Percentiles rank a stretch among this genome's conserved stretches.
These are phyloP conservation scores for Phanerodontia chrysosporium DNA, from an alignment of 768 basidiomycete genomes.

Conservation along the genomic window DNA sequence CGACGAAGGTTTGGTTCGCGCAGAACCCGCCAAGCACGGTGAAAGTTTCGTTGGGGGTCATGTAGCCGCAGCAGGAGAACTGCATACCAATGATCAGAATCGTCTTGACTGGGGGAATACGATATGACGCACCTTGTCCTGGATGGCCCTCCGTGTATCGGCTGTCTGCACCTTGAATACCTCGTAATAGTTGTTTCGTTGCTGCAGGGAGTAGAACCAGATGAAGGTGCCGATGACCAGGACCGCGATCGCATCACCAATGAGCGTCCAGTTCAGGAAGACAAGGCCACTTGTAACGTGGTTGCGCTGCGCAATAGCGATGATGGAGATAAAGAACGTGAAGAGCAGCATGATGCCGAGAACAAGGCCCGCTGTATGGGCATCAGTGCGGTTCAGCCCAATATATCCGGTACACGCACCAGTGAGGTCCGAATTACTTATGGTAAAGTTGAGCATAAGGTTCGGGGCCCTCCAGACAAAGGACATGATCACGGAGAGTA, in stretches of 20 bases:
- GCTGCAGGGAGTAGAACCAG: conserved; percentile 79
- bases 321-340: conserved; percentile 69
- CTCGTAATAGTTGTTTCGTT: conserved; percentile 61
- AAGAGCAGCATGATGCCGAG: conserved; percentile 63
- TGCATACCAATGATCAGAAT: conserved; percentile 25
- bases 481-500: conserved; percentile 60
- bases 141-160: conserved; percentile 51
- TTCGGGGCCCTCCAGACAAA: conserved; percentile 67
- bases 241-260: conserved; percentile 58
- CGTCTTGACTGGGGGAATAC: background rate
- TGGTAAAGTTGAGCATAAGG: conserved; percentile 69
- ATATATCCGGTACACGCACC: conserved; percentile 37
- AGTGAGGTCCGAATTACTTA: conserved; percentile 52
- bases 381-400: background rate
- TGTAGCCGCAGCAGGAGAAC: conserved; percentile 87
- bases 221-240: conserved; percentile 65
- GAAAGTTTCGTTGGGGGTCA: conserved; percentile 47
- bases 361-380: conserved; percentile 55
- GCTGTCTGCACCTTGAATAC: conserved; percentile 48
- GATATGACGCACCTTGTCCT: conserved; percentile 58
- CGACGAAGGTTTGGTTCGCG: conserved; percentile 32
- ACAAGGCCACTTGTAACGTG: conserved; percentile 68
- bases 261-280: conserved; percentile 70
- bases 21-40: conserved; percentile 61
- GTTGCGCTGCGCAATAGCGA: conserved; percentile 65